Conservation (phyloP, 768 basidiomycete genomes). For the Suillus weaverae region DNA sequence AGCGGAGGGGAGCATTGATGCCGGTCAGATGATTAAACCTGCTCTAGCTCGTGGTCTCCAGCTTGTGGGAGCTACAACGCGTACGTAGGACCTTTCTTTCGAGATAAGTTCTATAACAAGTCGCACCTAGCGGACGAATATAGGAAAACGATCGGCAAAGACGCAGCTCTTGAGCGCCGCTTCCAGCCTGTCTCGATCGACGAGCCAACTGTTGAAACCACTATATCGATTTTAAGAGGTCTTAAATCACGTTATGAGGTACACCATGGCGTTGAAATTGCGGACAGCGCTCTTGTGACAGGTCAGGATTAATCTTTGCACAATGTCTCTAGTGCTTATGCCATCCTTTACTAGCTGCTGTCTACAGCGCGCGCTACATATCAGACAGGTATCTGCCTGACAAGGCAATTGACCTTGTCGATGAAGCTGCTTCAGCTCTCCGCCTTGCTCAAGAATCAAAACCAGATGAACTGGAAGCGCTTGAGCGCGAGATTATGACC, state of each 20-base stretch:
- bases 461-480: slow-evolving; percentile 78
- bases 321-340: neutral
- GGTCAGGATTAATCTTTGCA: slow-evolving; percentile 40
- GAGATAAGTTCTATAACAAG: neutral
- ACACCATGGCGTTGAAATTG: slow-evolving; percentile 91
- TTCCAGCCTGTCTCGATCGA: slow-evolving; percentile 91
- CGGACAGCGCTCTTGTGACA: slow-evolving; percentile 85
- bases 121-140: slow-evolving; percentile 72
- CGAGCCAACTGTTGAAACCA: slow-evolving; percentile 83
- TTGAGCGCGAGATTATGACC: slow-evolving; percentile 83
- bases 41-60: slow-evolving; percentile 85
- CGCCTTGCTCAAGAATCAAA: slow-evolving; percentile 88
- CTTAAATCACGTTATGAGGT: slow-evolving; percentile 85
- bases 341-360: slow-evolving; percentile 54
- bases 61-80: slow-evolving; percentile 88
- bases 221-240: slow-evolving; percentile 85
- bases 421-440: slow-evolving; percentile 88
- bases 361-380: slow-evolving; percentile 83
- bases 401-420: slow-evolving; percentile 89
- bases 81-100: slow-evolving; percentile 40
- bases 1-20: slow-evolving; percentile 89
- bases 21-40: slow-evolving; percentile 92
- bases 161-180: slow-evolving; percentile 85
- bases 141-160: slow-evolving; percentile 88
- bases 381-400: slow-evolving; percentile 88